A percentile compares a stretch with the other conserved stretches of the same genome.
phyloP scores from a whole-genome alignment of 2,329 filamentous ascomycete species.

The Metarhizium robertsii region DNA sequence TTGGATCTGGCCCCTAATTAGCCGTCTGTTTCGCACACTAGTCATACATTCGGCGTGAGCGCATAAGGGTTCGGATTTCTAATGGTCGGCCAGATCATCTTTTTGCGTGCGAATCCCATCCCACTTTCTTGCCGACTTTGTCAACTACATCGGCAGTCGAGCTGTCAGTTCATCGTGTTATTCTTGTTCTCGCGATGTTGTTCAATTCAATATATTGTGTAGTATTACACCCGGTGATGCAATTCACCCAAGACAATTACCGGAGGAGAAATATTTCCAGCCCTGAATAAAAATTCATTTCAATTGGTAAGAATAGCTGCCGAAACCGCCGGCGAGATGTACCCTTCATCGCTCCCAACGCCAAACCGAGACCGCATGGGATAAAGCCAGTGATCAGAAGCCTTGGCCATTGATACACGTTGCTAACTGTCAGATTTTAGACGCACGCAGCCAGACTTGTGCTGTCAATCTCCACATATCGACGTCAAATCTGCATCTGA shows the following conservation, averaged over 20 bases:
- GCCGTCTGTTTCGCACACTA: background rate
- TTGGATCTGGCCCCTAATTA: background rate
- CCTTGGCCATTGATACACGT: background rate
- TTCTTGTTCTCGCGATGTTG: background rate
- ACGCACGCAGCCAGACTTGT: background rate
- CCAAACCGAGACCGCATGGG: background rate
- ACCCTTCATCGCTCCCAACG: no score
- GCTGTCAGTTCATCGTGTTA: background rate
- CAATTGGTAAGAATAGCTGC: background rate
- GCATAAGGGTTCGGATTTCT: background rate
- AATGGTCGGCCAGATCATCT: background rate
- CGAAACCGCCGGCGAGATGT: background rate
- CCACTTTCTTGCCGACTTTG: background rate
- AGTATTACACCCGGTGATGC: background rate
- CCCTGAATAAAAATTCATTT: background rate
- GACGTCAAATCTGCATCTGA: background rate
- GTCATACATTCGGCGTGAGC: background rate
- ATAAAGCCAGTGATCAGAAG: background rate
- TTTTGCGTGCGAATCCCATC: background rate
- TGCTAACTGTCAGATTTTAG: background rate
- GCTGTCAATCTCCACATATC: background rate
- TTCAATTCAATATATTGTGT: background rate
- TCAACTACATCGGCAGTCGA: background rate
- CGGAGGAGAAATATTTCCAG: background rate
- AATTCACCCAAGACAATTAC: background rate